Evolutionary conservation across 108 stramenopile genomes (phyloP), one percentile per base, ranked within the genome.

Genomic region (Cyclotella kingstonii): DNA sequence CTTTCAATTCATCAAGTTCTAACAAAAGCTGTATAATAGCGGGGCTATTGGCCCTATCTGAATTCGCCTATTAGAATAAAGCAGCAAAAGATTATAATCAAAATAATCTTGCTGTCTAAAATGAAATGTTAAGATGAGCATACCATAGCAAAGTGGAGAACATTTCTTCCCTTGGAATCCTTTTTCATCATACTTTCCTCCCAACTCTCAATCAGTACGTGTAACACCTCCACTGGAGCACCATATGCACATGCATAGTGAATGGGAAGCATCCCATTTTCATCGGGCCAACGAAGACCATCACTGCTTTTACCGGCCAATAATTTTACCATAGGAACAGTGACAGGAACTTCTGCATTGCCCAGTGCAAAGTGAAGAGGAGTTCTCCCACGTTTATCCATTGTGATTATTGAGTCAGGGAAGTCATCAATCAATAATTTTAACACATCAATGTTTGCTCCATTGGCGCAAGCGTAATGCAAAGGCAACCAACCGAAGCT

Each of bases 241-340:
- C 86, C 90, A 57, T 88, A 91, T 21, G 85, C 86, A 71, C 82
- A 86, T 3, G 90, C 90, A 61, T 84, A 85, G 51, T 87, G 90
- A 58, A 91, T 81, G 0, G 90, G 86, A 10, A 91, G 71, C 86
- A 91, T 88, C 2, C 77, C 81, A 27, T 83, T 81, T 26, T 66
- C 63, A 61, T 86, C 85, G 21, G 78, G 44, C 23, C 77, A 39
- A 35, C 74, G 66, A 0, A 83, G 81, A 22, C 59, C n/a, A 29
- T 60, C 30, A 22, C 33, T 15, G 31, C 34, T 15, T 45, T 23
- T 25, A 26, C 31, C 27, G 15, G 42, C 47, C 31, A 73, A 47
- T 22, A 67, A 28, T 10, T 7, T n/a, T 3, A 51, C 58, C 30
- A 67, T 5, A 6, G 22, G 14, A 2, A 28, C 26, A 2, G 53